phyloP scores from a whole-genome alignment of 2,329 filamentous ascomycete genomes.

The Pestalotiopsis sp. region DNA sequence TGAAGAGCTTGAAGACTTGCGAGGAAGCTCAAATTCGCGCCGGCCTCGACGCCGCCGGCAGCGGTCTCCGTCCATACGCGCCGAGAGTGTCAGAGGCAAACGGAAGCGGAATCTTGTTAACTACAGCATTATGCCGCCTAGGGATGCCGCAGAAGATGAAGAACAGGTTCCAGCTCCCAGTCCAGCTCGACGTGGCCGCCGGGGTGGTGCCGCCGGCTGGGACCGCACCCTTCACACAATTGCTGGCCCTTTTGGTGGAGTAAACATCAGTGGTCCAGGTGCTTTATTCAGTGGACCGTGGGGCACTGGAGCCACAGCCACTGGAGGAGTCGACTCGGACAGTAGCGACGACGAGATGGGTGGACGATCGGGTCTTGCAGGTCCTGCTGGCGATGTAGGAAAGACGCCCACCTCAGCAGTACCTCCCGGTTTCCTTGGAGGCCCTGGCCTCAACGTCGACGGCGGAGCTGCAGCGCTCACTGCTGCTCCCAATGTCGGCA shows the following conservation, averaged over 20 bases:
- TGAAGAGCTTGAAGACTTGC: constrained; percentile 66
- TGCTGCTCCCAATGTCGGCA: constrained; percentile 78
- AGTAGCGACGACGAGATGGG: constrained; percentile 92
- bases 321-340: constrained; percentile 84
- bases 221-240: constrained; percentile 87
- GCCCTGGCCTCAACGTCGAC: constrained; percentile 43
- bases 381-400: constrained; percentile 56
- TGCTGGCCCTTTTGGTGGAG: constrained; percentile 90
- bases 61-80: constrained; percentile 49
- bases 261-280: constrained; percentile 61
- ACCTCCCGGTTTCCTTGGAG: constrained; percentile 46
- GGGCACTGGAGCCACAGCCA: constrained; percentile 62
- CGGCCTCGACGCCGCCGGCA: constrained; percentile 46
- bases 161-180: constrained; percentile 71
- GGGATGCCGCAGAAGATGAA: constrained; percentile 72
- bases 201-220: constrained; percentile 63
- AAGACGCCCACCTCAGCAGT: constrained; percentile 60
- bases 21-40: constrained; percentile 54
- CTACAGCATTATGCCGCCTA: constrained; percentile 80
- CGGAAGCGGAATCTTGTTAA: constrained; percentile 71
- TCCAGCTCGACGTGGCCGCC: constrained; percentile 68
- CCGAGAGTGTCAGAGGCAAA: constrained; percentile 54
- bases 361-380: constrained; percentile 56
- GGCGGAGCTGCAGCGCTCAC: constrained; percentile 42
- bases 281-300: constrained; percentile 76